Conservation (phyloP, 176 grass and related monocot genomes). For the Oryza brachyantha region DNA sequence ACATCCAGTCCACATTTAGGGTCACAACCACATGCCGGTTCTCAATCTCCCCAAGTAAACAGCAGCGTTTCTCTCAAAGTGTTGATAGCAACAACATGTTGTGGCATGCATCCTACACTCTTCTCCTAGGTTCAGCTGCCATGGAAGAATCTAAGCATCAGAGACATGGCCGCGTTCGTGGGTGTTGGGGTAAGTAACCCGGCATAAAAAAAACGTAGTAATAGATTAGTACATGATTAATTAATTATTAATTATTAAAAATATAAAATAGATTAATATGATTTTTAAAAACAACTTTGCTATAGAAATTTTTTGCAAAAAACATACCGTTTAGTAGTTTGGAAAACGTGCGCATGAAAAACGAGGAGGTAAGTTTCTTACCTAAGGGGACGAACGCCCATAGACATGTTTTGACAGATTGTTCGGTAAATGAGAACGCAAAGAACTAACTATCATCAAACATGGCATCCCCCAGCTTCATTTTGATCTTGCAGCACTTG, state of each 20-base stretch:
- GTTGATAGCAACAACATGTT: conserved; percentile 61
- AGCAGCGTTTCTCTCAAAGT: conserved; percentile 50
- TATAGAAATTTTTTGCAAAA: too few species aligned
- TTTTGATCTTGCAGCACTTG: conserved; percentile 81
- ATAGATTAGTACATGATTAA: too few species aligned
- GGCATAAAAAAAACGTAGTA: too few species aligned
- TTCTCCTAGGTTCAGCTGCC: conserved; percentile 60
- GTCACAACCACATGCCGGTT: conserved; percentile 51
- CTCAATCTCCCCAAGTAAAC: conserved; percentile 57
- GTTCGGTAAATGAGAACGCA: neutral
- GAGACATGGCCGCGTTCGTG: too few species aligned
- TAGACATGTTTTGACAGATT: conserved; percentile 1
- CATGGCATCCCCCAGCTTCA: conserved; percentile 70
- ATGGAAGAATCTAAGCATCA: neutral
- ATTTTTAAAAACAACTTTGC: too few species aligned
- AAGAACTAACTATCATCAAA: conserved; percentile 75
- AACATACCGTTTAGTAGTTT: too few species aligned
- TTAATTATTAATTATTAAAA: too few species aligned
- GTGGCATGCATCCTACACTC: conserved; percentile 46
- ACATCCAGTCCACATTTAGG: conserved; percentile 50
- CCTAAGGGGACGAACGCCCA: too few species aligned
- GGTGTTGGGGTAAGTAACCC: too few species aligned
- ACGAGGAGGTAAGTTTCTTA: too few species aligned
- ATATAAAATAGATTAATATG: too few species aligned
- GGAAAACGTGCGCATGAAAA: too few species aligned